Evolutionary conservation across 495 filamentous ascomycete genomes (phyloP), one percentile per base, ranked within the genome.

Genomic region (Aspergillus mulundensis): DNA sequence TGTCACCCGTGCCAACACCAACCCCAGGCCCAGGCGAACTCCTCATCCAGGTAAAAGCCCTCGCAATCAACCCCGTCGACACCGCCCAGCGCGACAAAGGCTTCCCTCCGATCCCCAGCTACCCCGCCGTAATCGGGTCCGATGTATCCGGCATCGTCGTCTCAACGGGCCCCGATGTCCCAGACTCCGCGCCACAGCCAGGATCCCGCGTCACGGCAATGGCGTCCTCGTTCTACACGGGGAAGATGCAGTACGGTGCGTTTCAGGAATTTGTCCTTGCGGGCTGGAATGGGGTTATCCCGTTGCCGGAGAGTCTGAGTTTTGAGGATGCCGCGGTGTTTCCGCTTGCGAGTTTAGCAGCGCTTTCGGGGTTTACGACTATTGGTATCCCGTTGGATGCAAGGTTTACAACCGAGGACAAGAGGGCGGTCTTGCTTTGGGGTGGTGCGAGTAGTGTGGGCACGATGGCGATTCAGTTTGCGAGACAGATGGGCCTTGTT

Each of bases 51-150:
- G n/a, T 43, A 23, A 41, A 56, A 20, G 53, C 53, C 0, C 30
- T 79, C 42, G 79, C 77, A 5, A 42, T 82, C 19, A 82, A 82
- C 60, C 75, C 73, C 5, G 45, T 74, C 45, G 76, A 80, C 57
- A 47, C 44, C 25, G 58, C 57, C 45, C 67, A 69, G 36, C 72
- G 68, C 1, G 67, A 76, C 21, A 41, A 53, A 7, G 73, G 73
- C 48, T 48, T 70, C 46, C 59, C 55, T 23, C 50, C 57, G 23
- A 48, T 74, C 21, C 20, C 64, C 15, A 32, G 16, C 20, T 77
- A 73, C 60, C 76, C 77, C 0, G 60, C 73, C 4, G 58, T 80
- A 7, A 1, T 76, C 11, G 77, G 75, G 24, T 70, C 66, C 7
- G 77, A 80, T 46, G 54, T 74, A 16, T 65, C 64, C 0, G 77